Evolutionary conservation across 2,329 filamentous ascomycete genomes (phyloP).

Genomic region (Acrocalymma vagum): DNA sequence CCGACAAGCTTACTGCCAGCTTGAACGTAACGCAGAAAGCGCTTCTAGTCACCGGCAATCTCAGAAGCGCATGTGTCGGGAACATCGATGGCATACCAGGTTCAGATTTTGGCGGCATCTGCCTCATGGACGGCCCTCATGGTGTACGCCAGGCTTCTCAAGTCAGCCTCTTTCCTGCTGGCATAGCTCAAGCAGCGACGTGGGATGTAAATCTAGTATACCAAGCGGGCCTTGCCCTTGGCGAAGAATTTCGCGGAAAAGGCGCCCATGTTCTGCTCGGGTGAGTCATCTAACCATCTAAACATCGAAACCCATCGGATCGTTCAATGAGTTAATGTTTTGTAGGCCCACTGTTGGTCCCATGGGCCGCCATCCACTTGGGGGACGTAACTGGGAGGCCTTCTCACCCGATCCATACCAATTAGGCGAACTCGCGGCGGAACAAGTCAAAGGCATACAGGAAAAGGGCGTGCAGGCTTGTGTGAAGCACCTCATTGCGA

Average conservation of each 20-base stretch:
- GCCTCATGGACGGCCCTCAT: too few relatives aligned
- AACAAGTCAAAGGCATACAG: slow-evolving; percentile 15
- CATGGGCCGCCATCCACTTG: slow-evolving; percentile 33
- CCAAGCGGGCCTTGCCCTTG: slow-evolving; percentile 16
- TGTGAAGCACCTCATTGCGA: slow-evolving; percentile 51
- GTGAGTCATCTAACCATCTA: too few relatives aligned
- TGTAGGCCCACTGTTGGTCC: slow-evolving; percentile 34
- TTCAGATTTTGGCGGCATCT: too few relatives aligned
- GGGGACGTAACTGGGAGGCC: slow-evolving; percentile 27
- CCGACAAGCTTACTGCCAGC: too few relatives aligned
- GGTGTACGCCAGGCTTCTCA: too few relatives aligned
- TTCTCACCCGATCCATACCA: slow-evolving; percentile 32
- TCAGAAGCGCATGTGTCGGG: too few relatives aligned
- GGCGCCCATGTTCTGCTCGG: slow-evolving; percentile 31
- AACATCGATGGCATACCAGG: too few relatives aligned
- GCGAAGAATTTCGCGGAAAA: slow-evolving; percentile 29
- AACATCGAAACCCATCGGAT: too few relatives aligned
- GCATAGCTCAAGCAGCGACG: slow-evolving; percentile 31
- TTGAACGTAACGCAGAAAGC: too few relatives aligned
- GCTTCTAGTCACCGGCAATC: too few relatives aligned
- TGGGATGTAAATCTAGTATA: slow-evolving; percentile 28
- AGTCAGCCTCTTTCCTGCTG: too few relatives aligned
- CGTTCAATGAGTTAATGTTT: too few relatives aligned
- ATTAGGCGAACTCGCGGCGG: slow-evolving; percentile 15
- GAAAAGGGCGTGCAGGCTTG: slow-evolving; percentile 54